Base-by-base conservation (phyloP, 306 rosid species). In the Fagus crenata region DNA sequence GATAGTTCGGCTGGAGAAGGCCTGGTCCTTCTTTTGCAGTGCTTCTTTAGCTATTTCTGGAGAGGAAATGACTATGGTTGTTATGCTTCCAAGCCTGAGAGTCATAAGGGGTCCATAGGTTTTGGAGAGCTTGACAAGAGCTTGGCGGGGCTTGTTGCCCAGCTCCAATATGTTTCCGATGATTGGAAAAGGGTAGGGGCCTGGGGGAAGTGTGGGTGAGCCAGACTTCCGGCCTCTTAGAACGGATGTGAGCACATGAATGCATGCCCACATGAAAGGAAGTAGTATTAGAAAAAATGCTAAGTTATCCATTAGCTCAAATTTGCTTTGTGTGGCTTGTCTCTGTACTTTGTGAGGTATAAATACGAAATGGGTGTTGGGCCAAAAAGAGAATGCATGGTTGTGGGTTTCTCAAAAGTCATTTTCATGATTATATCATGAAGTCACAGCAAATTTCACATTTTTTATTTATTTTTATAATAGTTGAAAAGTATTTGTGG, bases 81-180 rank as follows among this genome's bases (percentile, higher is more conserved):
- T 83, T 13, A 75, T 3, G 36, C 67, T 81, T 53, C 89, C 86
- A 0, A 86, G 85, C 12, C 78, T 74, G 6, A 86, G 49, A n/a
- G 64, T 39, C 76, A 86, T 84, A 0, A 84, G 51, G 1, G 87
- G 87, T 32, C 89, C 87, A 2, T 78, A 41, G 49, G 49, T 37
- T 31, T 43, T 56, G 61, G 90, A 74, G 31, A 84, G 86, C 40
- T 76, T 49, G 28, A 86, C 43, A 5, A 86, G 33, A 2, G 89
- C 53, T 70, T 49, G 68, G 77, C 83, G 88, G 11, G 91, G 89
- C n/a, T 71, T 79, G 22, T 81, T 53, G 2, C 85, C 81, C 40
- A 90, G 85, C 28, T 80, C 77, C 17, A 86, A 49, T 3, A 86
- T 83, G 71, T 86, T 90, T 22, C 92, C 90, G 0, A 85, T 78